Percentiles rank a stretch among this genome's conserved stretches.
Evolutionary conservation across 129 eudicot genomes (phyloP).

Genomic region (Artemisia annua): DNA sequence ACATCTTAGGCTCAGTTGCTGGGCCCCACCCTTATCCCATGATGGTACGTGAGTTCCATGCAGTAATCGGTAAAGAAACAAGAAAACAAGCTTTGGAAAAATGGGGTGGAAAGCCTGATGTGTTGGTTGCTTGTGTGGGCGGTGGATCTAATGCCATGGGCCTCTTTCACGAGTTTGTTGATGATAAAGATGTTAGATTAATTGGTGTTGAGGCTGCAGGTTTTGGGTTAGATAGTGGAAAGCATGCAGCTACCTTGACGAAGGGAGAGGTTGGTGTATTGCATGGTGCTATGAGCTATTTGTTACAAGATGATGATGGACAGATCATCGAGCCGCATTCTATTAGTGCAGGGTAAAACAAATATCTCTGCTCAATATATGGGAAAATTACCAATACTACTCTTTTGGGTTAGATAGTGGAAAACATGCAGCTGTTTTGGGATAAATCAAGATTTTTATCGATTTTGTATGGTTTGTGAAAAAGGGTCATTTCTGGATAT

Average conservation of each 20-base stretch:
- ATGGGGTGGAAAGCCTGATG: constrained; percentile 98
- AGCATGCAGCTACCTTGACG: constrained; percentile 90
- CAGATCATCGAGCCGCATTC: constrained; percentile 95
- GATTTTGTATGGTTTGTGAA: too few species aligned
- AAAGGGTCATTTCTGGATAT: too few species aligned
- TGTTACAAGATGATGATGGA: constrained; percentile 95
- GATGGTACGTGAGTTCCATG: constrained; percentile 45
- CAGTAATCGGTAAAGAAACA: constrained; percentile 65
- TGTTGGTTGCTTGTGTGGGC: constrained; percentile 91
- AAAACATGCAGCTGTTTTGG: too few species aligned
- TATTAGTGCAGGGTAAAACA: constrained; percentile 79
- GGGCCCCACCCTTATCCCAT: constrained; percentile 46
- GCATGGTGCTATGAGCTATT: constrained; percentile 98
- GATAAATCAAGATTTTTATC: too few species aligned
- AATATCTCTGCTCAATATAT: not conserved
- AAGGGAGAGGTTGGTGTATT: constrained; percentile 91
- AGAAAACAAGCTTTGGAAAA: constrained; percentile 90
- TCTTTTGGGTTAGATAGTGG: too few species aligned
- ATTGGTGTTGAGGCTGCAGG: constrained; percentile 96
- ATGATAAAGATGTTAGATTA: constrained; percentile 76
- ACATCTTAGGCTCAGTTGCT: constrained; percentile 42
- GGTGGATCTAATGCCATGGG: constrained; percentile 99
- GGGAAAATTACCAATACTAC: too few species aligned
- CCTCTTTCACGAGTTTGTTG: constrained; percentile 85
- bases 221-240: constrained; percentile 82